These are phyloP conservation scores for Suillus plorans DNA, from an alignment of 768 basidiomycete species.

Conservation along the genomic window DNA sequence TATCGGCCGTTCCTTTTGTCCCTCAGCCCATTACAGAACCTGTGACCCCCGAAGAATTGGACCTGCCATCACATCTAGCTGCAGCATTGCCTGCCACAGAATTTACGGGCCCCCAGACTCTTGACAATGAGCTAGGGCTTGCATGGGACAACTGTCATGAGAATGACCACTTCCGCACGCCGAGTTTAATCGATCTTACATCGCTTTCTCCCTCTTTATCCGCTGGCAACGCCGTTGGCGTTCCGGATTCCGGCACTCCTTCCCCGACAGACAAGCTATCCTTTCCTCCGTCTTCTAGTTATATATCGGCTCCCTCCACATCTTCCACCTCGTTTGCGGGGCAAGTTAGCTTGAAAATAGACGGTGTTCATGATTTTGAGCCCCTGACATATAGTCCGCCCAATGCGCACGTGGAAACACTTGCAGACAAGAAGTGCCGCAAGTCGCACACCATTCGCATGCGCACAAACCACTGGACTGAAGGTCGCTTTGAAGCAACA, in stretches of 20 bases:
- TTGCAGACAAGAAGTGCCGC: conserved; percentile 30
- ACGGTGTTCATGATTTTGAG: conserved; percentile 4
- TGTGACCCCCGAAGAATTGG: conserved; percentile 13
- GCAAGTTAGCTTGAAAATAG: conserved; percentile 9
- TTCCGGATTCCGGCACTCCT: background rate
- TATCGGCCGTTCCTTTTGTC: conserved; percentile 33
- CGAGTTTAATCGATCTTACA: conserved; percentile 57
- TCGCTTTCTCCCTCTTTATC: conserved; percentile 38
- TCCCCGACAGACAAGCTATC: background rate
- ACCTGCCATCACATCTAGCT: conserved; percentile 21
- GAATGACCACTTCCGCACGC: conserved; percentile 48
- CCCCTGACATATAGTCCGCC: conserved; percentile 26
- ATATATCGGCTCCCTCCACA: background rate
- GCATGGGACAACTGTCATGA: conserved; percentile 39
- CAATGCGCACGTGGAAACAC: conserved; percentile 15
- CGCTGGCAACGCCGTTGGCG: background rate
- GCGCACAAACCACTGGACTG: conserved; percentile 60
- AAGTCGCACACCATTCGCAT: conserved; percentile 53
- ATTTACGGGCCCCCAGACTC: conserved; percentile 31
- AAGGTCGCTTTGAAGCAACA: conserved; percentile 49
- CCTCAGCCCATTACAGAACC: conserved; percentile 31
- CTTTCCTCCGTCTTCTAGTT: background rate
- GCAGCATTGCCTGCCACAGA: conserved; percentile 12
- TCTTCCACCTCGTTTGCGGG: background rate
- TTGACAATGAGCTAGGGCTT: conserved; percentile 60